A percentile compares a stretch with the other conserved stretches of the same genome.
phyloP scores from a whole-genome alignment of 2,329 filamentous ascomycete species.

The Botrytis byssoidea region DNA sequence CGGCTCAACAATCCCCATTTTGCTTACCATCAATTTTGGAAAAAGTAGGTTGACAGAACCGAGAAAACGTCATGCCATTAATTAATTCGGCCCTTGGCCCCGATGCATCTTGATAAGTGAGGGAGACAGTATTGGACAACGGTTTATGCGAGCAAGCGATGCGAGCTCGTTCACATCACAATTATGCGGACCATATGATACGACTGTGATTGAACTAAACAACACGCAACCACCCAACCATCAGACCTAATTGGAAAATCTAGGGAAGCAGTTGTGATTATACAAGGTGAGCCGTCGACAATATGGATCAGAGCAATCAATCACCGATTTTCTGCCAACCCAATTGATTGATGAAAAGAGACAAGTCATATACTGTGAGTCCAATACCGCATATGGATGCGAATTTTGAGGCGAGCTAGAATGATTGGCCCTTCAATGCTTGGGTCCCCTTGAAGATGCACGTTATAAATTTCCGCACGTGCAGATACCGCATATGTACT shows the following conservation, averaged over 20 bases:
- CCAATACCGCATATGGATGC: constrained; percentile 23
- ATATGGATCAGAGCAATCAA: background rate
- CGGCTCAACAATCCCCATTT: background rate
- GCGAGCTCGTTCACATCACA: constrained; percentile 16
- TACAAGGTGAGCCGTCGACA: constrained; percentile 9
- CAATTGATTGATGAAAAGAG: constrained; percentile 20
- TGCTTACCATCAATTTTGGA: background rate
- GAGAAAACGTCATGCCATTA: constrained; percentile 4
- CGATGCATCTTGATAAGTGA: constrained; percentile 17
- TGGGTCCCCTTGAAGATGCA: constrained; percentile 24
- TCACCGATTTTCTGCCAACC: background rate
- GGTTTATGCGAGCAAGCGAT: constrained; percentile 12
- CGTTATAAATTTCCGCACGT: constrained; percentile 28
- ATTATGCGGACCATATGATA: constrained; percentile 13
- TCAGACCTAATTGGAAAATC: background rate
- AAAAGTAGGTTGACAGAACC: background rate
- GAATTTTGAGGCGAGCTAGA: constrained; percentile 17
- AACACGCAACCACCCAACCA: background rate
- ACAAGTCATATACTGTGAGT: constrained; percentile 18
- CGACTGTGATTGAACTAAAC: constrained; percentile 13
- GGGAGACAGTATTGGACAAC: constrained; percentile 9
- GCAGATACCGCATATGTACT: constrained; percentile 27
- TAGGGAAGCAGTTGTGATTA: background rate
- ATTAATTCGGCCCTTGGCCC: constrained; percentile 19
- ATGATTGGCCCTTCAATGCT: constrained; percentile 27